Percentiles rank a stretch among this genome's conserved stretches.
Conservation (phyloP, 139 green algal genomes). For the Coccomyxa sp. region DNA sequence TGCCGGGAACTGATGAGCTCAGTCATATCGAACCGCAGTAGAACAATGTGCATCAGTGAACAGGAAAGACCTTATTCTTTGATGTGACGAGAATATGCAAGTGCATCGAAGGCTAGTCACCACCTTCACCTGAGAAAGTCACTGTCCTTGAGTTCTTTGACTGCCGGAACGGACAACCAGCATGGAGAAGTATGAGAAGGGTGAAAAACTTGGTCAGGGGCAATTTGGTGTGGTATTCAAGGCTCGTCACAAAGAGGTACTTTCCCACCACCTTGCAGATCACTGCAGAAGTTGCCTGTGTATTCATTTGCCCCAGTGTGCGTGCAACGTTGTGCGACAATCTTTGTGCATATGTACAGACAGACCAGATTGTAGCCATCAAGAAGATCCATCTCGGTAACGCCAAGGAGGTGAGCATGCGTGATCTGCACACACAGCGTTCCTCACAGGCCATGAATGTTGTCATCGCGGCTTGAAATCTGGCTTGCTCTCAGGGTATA, state of each 20-base stretch:
- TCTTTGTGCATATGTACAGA: constrained; percentile 42
- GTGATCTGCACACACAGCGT: not conserved
- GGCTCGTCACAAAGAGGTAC: constrained; percentile 74
- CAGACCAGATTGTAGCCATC: constrained; percentile 78
- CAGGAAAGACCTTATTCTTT: too few species aligned
- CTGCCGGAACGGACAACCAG: too few species aligned
- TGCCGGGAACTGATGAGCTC: too few species aligned
- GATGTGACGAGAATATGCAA: too few species aligned
- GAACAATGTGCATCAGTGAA: too few species aligned
- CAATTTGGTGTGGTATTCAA: constrained; percentile 77
- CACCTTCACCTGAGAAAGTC: too few species aligned
- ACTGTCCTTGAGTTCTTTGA: too few species aligned
- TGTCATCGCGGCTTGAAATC: not conserved
- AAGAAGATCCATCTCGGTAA: constrained; percentile 80
- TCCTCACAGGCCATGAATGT: too few species aligned
- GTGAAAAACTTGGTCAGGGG: constrained; percentile 60
- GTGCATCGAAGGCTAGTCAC: too few species aligned
- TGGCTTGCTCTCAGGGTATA: constrained; percentile 54
- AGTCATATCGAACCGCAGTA: too few species aligned
- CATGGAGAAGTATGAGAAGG: constrained; percentile 78
- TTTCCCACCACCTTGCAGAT: too few species aligned
- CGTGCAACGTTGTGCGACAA: not conserved
- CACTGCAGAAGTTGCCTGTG: not conserved
- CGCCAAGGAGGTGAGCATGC: constrained; percentile 47
- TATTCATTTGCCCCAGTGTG: too few species aligned